Evolutionary conservation across 805 yeast genomes (phyloP).

Genomic region (Barnettozyma populi): DNA sequence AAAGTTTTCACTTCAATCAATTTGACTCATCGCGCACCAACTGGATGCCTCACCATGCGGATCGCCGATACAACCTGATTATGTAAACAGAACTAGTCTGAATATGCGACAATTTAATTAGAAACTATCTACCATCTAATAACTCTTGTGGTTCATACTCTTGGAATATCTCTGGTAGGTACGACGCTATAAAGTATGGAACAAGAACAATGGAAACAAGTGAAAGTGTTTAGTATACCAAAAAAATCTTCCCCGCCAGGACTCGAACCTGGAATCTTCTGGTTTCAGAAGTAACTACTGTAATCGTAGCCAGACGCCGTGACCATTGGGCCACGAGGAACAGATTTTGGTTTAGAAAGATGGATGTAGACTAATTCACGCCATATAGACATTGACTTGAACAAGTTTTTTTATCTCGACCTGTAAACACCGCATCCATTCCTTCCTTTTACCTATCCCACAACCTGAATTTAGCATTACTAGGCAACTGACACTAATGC

Average conservation of each 20-base stretch:
- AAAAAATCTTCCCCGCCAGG: slow-evolving; percentile 31
- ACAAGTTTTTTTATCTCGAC: too few relatives aligned
- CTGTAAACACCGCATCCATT: too few relatives aligned
- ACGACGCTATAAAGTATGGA: too few relatives aligned
- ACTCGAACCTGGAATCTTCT: slow-evolving; percentile 33
- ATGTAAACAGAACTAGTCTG: background rate
- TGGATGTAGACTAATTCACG: too few relatives aligned
- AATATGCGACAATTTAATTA: too few relatives aligned
- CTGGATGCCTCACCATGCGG: background rate
- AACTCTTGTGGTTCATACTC: too few relatives aligned
- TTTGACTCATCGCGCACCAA: background rate
- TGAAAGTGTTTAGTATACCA: too few relatives aligned
- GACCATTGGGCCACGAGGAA: slow-evolving; percentile 76
- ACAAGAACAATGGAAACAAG: too few relatives aligned
- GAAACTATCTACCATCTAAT: background rate
- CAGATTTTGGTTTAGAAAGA: slow-evolving; percentile 24
- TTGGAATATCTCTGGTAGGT: too few relatives aligned
- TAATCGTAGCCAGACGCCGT: slow-evolving; percentile 69
- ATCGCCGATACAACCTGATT: too few relatives aligned
- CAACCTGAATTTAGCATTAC: background rate
- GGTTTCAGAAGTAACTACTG: slow-evolving; percentile 36
- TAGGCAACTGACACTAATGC: background rate
- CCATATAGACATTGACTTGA: too few relatives aligned
- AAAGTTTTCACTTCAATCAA: background rate
- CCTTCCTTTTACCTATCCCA: background rate